Percentiles rank a stretch among this genome's conserved stretches.
phyloP scores from a whole-genome alignment of 176 grass and related monocot genomes.

The Thalia dealbata region DNA sequence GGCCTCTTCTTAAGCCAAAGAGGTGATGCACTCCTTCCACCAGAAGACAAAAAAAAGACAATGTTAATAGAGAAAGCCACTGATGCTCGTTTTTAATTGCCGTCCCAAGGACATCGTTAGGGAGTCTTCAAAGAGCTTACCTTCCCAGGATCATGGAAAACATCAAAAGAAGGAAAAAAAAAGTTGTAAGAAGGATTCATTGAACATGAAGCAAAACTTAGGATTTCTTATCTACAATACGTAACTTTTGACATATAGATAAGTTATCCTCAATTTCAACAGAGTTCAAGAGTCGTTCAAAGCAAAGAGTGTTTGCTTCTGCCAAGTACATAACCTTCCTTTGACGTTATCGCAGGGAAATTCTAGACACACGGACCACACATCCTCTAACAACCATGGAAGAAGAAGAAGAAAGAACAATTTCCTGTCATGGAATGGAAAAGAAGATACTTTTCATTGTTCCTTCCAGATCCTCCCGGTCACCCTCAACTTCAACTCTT shows the following conservation, averaged over 20 bases:
- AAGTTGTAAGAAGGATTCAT: neutral
- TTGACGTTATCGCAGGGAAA: neutral
- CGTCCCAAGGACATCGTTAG: too few species aligned
- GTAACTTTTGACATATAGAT: neutral
- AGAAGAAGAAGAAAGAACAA: neutral
- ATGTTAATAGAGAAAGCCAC: too few species aligned
- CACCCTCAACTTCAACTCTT: neutral
- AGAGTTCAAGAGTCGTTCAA: neutral
- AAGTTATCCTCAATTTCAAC: neutral
- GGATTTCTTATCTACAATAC: neutral
- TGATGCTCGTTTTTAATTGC: too few species aligned
- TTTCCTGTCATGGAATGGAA: neutral
- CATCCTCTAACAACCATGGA: too few species aligned
- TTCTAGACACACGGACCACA: too few species aligned
- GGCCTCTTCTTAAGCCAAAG: too few species aligned
- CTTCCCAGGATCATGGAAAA: too few species aligned
- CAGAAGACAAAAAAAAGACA: too few species aligned
- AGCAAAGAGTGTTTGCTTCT: conserved; percentile 4
- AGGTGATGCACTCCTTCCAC: too few species aligned
- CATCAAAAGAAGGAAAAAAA: neutral
- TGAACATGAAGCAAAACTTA: neutral
- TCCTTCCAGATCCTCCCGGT: conserved; percentile 4
- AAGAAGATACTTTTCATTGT: neutral
- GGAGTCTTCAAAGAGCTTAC: too few species aligned
- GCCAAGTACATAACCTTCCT: neutral